Percentiles rank a stretch among this genome's conserved stretches.
These are phyloP conservation scores for Saccharomyces hybrid DNA, from an alignment of 1,139 yeast genomes.

Conservation along the genomic window DNA sequence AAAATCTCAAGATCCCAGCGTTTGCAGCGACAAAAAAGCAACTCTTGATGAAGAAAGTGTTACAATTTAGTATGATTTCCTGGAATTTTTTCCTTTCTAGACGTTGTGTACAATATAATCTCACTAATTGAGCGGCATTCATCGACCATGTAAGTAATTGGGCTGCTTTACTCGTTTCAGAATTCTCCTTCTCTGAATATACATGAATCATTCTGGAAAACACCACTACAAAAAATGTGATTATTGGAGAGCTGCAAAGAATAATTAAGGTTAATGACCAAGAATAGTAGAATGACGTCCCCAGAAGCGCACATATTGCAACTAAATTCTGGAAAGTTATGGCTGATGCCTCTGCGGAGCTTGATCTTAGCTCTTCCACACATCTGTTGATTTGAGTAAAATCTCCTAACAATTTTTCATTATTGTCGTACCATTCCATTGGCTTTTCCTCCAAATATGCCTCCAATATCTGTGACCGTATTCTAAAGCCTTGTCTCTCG, in stretches of 20 bases:
- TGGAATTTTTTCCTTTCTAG: slow-evolving; percentile 44
- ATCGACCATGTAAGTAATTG: slow-evolving; percentile 66
- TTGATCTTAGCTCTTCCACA: slow-evolving; percentile 67
- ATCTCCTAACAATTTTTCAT: slow-evolving; percentile 50
- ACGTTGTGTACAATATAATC: slow-evolving; percentile 51
- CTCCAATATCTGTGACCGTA: slow-evolving; percentile 40
- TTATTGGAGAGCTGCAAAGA: slow-evolving; percentile 63
- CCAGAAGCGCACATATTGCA: slow-evolving; percentile 48
- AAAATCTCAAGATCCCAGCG: slow-evolving; percentile 46
- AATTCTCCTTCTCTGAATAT: slow-evolving; percentile 49
- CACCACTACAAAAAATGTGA: slow-evolving; percentile 43
- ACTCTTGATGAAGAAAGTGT: slow-evolving; percentile 40
- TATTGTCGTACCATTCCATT: slow-evolving; percentile 54
- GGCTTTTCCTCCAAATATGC: slow-evolving; percentile 35
- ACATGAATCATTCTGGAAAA: slow-evolving; percentile 48
- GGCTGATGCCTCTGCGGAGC: slow-evolving; percentile 63
- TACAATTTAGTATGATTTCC: slow-evolving; percentile 38
- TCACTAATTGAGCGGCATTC: slow-evolving; percentile 50
- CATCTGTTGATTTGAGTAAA: slow-evolving; percentile 63
- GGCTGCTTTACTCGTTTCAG: slow-evolving; percentile 47
- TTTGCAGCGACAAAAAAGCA: slow-evolving; percentile 52
- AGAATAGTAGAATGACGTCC: slow-evolving; percentile 65
- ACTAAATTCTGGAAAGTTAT: slow-evolving; percentile 45
- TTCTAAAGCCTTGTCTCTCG: slow-evolving; percentile 57
- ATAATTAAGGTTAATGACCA: slow-evolving; percentile 80